Evolutionary conservation across 2,329 filamentous ascomycete genomes (phyloP), one percentile per base, ranked within the genome.

Genomic region (Chrysoporthe deuterocubensis): DNA sequence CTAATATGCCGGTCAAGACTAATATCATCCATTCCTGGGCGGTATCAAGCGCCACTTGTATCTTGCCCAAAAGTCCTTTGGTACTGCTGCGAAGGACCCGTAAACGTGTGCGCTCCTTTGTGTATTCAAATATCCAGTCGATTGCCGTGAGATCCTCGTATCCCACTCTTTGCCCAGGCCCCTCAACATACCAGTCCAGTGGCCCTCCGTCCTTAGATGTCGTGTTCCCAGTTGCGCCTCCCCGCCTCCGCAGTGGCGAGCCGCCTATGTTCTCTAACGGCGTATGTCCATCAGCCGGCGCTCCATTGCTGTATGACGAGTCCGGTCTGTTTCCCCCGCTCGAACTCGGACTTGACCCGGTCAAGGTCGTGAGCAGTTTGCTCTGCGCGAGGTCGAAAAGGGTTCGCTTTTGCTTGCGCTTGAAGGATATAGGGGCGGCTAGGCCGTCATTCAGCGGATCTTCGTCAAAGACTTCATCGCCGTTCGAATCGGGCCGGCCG

Each of bases 81-180:
- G 89, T 86, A 73, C 86, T 88, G 0, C 91, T 87, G 66, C 89
- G 87, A 26, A 99, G 83, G 42, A 91, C 87, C n/a, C 93, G 88
- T 74, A 96, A 82, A 34, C 96, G 89, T 78, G 97, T 93, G 26
- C 96, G 89, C 81, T 99, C 96, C 78, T 97, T 97, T 64, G 92
- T 96, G 76, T 98, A 97, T 79, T 99, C 96, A 74, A 97, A 98
- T 76, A 98, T 98, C 96, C 96, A 99, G 82, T 99, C 96, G 77
- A 99, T 99, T 68, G 96, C 95, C 18, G 95, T 97, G 77, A 97
- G 84, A 80, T 99, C 92, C 76, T 97, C 95, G 81, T 99, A 99
- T 65, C 92, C 95, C 48, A 97, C 94, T 75, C 96, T 89, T 64
- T 93, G 88, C 1, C 94, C 94, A 0, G 93, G 94, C 0, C 93